Conservation (phyloP, 2,329 filamentous ascomycete species). For the Dactylonectria macrodidyma region DNA sequence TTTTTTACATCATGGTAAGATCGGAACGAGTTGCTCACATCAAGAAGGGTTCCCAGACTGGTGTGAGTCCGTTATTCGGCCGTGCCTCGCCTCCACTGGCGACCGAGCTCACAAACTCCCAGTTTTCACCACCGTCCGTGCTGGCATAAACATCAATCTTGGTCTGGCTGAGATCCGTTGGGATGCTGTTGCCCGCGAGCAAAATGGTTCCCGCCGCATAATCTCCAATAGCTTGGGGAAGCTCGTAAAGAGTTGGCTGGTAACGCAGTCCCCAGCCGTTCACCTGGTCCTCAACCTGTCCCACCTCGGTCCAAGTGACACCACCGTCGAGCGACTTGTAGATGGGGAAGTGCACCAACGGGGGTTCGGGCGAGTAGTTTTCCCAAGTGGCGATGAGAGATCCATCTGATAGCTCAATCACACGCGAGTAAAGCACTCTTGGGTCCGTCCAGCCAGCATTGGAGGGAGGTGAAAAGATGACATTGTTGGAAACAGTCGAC, state of each 20-base stretch:
- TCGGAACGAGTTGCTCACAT: slow-evolving; percentile 48
- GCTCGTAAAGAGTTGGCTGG: slow-evolving; percentile 78
- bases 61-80: slow-evolving; percentile 75
- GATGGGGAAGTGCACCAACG: slow-evolving; percentile 69
- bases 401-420: slow-evolving; percentile 60
- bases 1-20: too few relatives aligned
- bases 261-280: slow-evolving; percentile 78
- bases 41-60: slow-evolving; percentile 82
- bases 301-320: slow-evolving; percentile 74
- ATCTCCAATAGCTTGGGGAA: slow-evolving; percentile 70
- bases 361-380: slow-evolving; percentile 70
- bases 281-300: slow-evolving; percentile 73
- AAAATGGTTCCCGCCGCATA: slow-evolving; percentile 76
- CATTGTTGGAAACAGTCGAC: slow-evolving; percentile 44
- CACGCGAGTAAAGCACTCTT: slow-evolving; percentile 61
- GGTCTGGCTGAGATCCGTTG: slow-evolving; percentile 72
- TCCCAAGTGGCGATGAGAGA: slow-evolving; percentile 69
- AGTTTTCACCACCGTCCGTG: slow-evolving; percentile 71
- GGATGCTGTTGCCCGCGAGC: slow-evolving; percentile 72
- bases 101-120: slow-evolving; percentile 78
- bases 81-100: slow-evolving; percentile 74
- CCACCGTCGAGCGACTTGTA: slow-evolving; percentile 68
- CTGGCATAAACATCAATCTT: slow-evolving; percentile 80
- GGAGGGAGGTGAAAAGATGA: slow-evolving; percentile 58
- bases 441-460: slow-evolving; percentile 60